Base-by-base conservation (phyloP, 2,329 filamentous ascomycete genomes). In the Fusarium sp. region DNA sequence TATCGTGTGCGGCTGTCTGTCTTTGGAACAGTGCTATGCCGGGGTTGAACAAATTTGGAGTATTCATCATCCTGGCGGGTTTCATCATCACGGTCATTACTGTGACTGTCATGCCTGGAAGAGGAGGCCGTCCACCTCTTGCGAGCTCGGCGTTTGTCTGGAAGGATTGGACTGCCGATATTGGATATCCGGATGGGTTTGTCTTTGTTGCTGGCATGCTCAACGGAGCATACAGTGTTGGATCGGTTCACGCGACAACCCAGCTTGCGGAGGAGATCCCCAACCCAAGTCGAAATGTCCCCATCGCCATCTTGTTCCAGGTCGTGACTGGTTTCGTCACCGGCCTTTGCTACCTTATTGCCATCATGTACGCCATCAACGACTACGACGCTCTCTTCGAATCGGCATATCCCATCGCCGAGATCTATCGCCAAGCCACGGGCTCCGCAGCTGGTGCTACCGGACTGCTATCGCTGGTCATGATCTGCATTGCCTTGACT, bases 211-310 rank as follows among this genome's bases (percentile, higher is more conserved):
- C 79, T 1, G 83, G 83, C 3, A 84, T 84, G 83, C 79, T 84
- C n/a, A 94, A 94, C 75, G 92, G 91, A 17, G 91, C 91, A 7
- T 94, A 89, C 78, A 88, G 89, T 50, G 88, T 93, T 17, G 92
- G 91, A 12, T 89, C 89, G 3, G 89, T 90, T 1, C 92, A 94
- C 77, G 89, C 89, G 54, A 88, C 90, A 3, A 89, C 88, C 4
- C 91, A 93, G 77, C 79, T 92, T 45, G 88, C 89, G 0, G 91
- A 93, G 79, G 91, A 93, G 79, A 91, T 92, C 45, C 89, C 85
- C 0, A 39, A 83, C 47, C 86, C 87, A 0, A 81, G 82, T 55
- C 80, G 82, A 30, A 89, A 89, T 68, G 83, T 90, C 3, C 89
- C 89, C 20, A 85, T 87, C 15, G 86, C 84, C 7, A 85, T 90